A percentile compares a stretch with the other conserved stretches of the same genome.
Conservation (phyloP, 176 grass and related monocot species). For the Oryza meridionalis region DNA sequence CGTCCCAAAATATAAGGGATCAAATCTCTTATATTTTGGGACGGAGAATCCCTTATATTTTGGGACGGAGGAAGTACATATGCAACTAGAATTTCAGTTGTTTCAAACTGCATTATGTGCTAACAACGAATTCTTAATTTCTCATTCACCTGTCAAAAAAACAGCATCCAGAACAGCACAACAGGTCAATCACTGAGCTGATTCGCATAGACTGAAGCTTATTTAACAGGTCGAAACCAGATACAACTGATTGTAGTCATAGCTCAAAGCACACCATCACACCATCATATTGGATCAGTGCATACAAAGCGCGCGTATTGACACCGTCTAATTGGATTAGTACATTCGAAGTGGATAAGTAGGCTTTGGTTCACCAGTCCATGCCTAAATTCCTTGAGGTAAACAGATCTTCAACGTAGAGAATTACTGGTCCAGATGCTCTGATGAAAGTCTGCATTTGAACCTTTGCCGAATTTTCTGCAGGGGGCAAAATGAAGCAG, state of each 20-base stretch:
- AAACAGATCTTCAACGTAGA: slow-evolving; percentile 76
- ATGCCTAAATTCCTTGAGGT: slow-evolving; percentile 68
- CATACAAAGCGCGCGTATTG: neutral
- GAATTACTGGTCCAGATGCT: slow-evolving; percentile 67
- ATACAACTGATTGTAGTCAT: slow-evolving; percentile 3
- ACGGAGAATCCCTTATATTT: no score
- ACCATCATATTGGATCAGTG: neutral
- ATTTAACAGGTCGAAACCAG: slow-evolving; percentile 11
- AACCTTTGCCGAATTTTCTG: slow-evolving; percentile 73
- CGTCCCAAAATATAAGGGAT: no score
- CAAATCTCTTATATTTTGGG: no score
- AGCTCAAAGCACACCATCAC: slow-evolving; percentile 5
- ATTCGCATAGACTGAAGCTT: neutral
- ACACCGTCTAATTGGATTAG: slow-evolving; percentile 10
- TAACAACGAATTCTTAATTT: neutral
- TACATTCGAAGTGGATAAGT: slow-evolving; percentile 2
- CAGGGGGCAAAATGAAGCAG: neutral
- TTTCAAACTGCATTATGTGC: neutral
- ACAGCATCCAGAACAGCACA: slow-evolving; percentile 6
- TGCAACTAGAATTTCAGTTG: neutral
- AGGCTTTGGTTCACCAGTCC: slow-evolving; percentile 67
- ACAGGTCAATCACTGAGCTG: neutral
- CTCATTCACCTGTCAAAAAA: neutral
- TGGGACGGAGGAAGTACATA: neutral
- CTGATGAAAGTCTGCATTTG: slow-evolving; percentile 80